Evolutionary conservation across 371 early-diverging fungal genomes (phyloP).

Genomic region (Ecytonucleospora hepatopenaei): DNA sequence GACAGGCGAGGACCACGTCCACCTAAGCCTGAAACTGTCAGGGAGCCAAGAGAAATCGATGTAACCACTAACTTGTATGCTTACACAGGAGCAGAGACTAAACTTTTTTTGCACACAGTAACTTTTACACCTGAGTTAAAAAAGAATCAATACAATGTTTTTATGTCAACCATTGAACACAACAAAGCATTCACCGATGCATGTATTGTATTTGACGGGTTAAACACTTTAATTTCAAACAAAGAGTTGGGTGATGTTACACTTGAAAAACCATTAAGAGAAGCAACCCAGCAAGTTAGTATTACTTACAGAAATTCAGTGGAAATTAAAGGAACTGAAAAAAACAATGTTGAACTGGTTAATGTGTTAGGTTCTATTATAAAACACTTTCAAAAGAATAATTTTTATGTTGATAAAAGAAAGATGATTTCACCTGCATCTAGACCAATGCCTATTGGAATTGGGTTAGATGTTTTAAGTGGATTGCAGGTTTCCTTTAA

Average conservation of each 20-base stretch:
- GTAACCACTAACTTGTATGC: constrained; percentile 17
- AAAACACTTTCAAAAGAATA: constrained; percentile 15
- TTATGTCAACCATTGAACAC: neutral
- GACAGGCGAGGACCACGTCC: constrained; percentile 1
- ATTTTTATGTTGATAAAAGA: constrained; percentile 13
- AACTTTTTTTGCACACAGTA: constrained; percentile 23
- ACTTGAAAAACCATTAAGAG: constrained; percentile 7
- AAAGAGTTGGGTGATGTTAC: constrained; percentile 15
- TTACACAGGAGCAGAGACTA: constrained; percentile 7
- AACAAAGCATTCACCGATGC: neutral
- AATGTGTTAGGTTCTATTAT: constrained; percentile 24
- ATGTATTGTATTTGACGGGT: constrained; percentile 31
- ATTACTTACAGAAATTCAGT: constrained; percentile 20
- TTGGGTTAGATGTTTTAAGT: constrained; percentile 31
- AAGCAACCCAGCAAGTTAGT: neutral
- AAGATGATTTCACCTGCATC: constrained; percentile 15
- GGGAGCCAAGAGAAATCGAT: constrained; percentile 13
- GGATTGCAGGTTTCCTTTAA: constrained; percentile 38
- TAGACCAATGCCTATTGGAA: constrained; percentile 5
- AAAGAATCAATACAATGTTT: neutral
- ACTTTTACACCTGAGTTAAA: constrained; percentile 31
- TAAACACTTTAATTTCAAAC: constrained; percentile 15
- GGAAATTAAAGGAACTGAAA: constrained; percentile 5
- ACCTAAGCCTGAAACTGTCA: constrained; percentile 1
- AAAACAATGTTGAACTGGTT: constrained; percentile 9